Evolutionary conservation across 2,329 filamentous ascomycete species (phyloP), one percentile per base, ranked within the genome.

Genomic region (Bipolaris victoriae): DNA sequence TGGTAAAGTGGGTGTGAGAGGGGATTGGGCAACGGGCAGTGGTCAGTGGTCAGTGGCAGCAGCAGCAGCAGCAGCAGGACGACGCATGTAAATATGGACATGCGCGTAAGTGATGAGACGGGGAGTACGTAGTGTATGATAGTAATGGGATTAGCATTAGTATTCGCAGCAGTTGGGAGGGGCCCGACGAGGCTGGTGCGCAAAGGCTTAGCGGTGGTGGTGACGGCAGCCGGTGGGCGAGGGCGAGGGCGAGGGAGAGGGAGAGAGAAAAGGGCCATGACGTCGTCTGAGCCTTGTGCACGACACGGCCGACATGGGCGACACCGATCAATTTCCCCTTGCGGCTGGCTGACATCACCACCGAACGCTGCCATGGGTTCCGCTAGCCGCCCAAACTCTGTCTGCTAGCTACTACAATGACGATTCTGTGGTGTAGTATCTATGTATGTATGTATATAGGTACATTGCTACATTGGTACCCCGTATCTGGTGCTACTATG

Each of bases 311-410:
- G 26, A 29, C 26, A 29, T 26, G 24, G 24, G 24, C 24, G 24
- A 26, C 53, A 46, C 31, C 44, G 52, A 55, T 55, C 52, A 51
- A 45, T 55, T 51, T 37, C 53, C 41, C 35, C 41, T 46, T 46
- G 40, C 52, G 24, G 36, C 43, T 43, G 54, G 39, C 55, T 57
- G 55, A 57, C 55, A 57, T 57, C 44, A 57, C 36, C 33, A 13
- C 11, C 39, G n/a, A 37, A 36, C 49, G 29, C 54, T 52, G 49
- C 54, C 49, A 50, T 46, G 26, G 37, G 20, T 48, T 48, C 54
- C 54, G 49, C 44, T 41, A 52, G 16, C 49, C 36, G 26, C 54
- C 46, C 49, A 52, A 47, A 41, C 18, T 24, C 10, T 22, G 39
- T 7, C 39, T 6, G 26, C 26, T 16, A 16, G 16, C 16, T 16